These are phyloP conservation scores for Pseudogymnoascus pannorum DNA, from an alignment of 2,329 filamentous ascomycete genomes.

Conservation along the genomic window DNA sequence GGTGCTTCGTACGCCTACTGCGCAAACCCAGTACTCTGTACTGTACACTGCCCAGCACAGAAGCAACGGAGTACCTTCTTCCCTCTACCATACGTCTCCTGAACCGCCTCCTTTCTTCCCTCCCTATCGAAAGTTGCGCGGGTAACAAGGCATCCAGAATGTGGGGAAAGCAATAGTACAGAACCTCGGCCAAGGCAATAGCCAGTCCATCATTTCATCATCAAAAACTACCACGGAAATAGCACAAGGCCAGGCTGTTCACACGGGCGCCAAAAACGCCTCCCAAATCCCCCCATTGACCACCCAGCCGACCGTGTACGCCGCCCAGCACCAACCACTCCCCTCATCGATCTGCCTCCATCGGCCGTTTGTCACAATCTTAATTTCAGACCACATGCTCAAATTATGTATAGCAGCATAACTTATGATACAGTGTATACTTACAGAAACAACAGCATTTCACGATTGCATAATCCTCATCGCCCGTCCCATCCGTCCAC, in stretches of 20 bases:
- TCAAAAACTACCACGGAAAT: neutral
- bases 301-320: neutral
- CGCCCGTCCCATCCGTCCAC: no score
- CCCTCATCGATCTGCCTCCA: neutral
- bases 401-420: neutral
- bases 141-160: neutral
- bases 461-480: no score
- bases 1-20: no score
- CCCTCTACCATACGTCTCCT: neutral
- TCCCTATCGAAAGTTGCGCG: neutral
- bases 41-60: no score
- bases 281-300: neutral
- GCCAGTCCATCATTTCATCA: neutral
- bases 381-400: slow-evolving; percentile 1
- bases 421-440: no score
- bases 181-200: neutral
- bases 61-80: neutral
- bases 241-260: slow-evolving; percentile 1
- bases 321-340: neutral
- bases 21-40: neutral
- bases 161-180: neutral
- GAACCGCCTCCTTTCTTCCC: neutral
- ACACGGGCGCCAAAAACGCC: neutral
- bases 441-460: no score
- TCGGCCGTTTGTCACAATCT: slow-evolving; percentile 6